These are phyloP conservation scores for Xylaria sp. DNA, from an alignment of 2,329 filamentous ascomycete genomes.

Conservation along the genomic window DNA sequence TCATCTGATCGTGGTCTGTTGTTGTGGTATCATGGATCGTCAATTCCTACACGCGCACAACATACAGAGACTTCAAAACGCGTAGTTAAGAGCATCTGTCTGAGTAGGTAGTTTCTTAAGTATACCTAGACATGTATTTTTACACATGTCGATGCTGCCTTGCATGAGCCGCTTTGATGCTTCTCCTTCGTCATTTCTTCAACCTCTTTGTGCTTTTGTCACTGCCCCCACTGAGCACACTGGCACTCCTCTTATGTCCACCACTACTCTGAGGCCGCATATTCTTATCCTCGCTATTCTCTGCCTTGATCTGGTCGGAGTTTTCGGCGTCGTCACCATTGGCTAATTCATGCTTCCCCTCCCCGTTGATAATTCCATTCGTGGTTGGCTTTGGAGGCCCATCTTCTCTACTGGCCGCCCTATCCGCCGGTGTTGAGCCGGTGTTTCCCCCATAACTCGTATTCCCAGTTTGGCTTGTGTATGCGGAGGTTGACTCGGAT, in stretches of 20 bases:
- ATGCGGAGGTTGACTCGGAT: slow-evolving; percentile 1
- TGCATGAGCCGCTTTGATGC: neutral
- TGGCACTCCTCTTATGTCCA: slow-evolving; percentile 81
- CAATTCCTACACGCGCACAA: neutral
- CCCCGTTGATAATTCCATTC: slow-evolving; percentile 35
- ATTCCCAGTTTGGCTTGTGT: neutral
- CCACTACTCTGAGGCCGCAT: slow-evolving; percentile 54
- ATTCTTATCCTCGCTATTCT: slow-evolving; percentile 44
- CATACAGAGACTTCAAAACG: neutral
- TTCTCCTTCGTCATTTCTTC: slow-evolving; percentile 55
- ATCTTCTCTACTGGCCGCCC: slow-evolving; percentile 5
- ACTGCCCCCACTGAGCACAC: slow-evolving; percentile 77
- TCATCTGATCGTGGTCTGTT: neutral
- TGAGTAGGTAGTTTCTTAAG: neutral
- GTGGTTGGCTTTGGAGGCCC: slow-evolving; percentile 13
- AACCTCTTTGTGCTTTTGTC: slow-evolving; percentile 70
- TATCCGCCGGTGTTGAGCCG: neutral
- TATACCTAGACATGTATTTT: neutral
- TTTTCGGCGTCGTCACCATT: neutral
- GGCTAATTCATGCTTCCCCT: neutral
- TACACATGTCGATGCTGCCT: neutral
- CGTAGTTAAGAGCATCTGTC: neutral
- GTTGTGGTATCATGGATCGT: slow-evolving; percentile 22
- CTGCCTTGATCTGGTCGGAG: neutral
- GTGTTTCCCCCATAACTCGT: slow-evolving; percentile 3